Base-by-base conservation (phyloP, 768 basidiomycete species). In the Podaxis pistillaris region DNA sequence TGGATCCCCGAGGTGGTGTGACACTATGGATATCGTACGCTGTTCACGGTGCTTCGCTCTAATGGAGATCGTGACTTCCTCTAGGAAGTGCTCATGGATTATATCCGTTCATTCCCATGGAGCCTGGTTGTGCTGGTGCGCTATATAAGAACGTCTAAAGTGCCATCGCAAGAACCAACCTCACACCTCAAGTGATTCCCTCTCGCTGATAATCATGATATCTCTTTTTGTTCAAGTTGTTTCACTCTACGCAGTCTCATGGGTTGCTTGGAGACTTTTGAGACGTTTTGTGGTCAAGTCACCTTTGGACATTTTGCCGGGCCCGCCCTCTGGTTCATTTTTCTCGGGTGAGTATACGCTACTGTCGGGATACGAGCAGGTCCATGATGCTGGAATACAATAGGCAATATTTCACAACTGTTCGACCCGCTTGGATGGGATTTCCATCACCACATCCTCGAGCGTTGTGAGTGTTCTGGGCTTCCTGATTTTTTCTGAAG, bases 381-480 rank as follows among this genome's bases (percentile, higher is more conserved):
- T 12, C 19, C 1, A 50, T 19, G 26, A 19, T 30, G 19, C 28
- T 30, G 7, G 9, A 36, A 58, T 61, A 19, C n/a, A 33, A 33
- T 26, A 79, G 80, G 79, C 5, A 75, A 76, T 61, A 63, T 78
- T 7, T 47, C 66, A 7, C 70, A 77, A 26, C 47, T 78, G 3
- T 75, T 78, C 66, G 66, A 70, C 41, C 58, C 68, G 1, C 67
- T 77, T 57, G 73, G 69, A 4, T 79, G 76, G 78, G 70, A 69
- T 4, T 82, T 74, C 61, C 76, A 81, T 61, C 61, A 68, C 15
- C 65, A 69, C 12, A 68, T 81, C 30, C 65, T 72, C 6, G 57
- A 69, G 51, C 73, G 68, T 33, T 82, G 78, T 75, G 63, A 65
- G 70, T 49, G 7, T 19, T n/a, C 26, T 33, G 33, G 33, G 33